Evolutionary conservation across 1,284 basidiomycete species (phyloP).

Genomic region (Pseudozyma flocculosa): DNA sequence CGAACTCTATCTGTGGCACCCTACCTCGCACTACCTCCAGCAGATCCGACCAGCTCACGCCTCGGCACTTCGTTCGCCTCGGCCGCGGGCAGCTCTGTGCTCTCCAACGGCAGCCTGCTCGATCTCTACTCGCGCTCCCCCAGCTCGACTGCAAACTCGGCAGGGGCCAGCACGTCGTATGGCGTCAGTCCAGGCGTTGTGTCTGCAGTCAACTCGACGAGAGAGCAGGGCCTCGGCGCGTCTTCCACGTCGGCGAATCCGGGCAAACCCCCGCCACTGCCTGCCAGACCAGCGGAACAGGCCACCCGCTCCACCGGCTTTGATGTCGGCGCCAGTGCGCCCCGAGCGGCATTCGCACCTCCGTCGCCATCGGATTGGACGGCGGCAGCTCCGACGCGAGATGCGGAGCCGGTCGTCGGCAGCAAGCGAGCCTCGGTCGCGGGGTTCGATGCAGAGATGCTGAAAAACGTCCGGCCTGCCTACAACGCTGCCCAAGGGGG

Average conservation of each 20-base stretch:
- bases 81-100: slow-evolving; percentile 16
- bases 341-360: slow-evolving; percentile 27
- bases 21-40: no score
- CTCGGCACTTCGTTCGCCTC: slow-evolving; percentile 19
- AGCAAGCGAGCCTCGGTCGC: slow-evolving; percentile 29
- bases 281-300: slow-evolving; percentile 3
- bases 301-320: slow-evolving; percentile 7
- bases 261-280: not conserved
- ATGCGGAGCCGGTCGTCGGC: not conserved
- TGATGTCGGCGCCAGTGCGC: slow-evolving; percentile 18
- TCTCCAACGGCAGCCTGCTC: slow-evolving; percentile 31
- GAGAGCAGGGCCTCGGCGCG: no score
- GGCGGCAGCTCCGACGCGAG: slow-evolving; percentile 2
- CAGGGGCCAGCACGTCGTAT: slow-evolving; percentile 1
- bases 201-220: not conserved
- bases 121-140: slow-evolving; percentile 36
- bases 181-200: not conserved
- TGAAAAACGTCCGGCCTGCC: slow-evolving; percentile 20
- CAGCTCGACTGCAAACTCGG: slow-evolving; percentile 8
- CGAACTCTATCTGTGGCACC: no score
- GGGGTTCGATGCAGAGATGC: slow-evolving; percentile 22
- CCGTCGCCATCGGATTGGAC: slow-evolving; percentile 16
- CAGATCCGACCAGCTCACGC: no score
- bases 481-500: slow-evolving; percentile 1
- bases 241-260: no score